phyloP scores from a whole-genome alignment of 179 eudicot genomes.

The Kewa caespitosa region DNA sequence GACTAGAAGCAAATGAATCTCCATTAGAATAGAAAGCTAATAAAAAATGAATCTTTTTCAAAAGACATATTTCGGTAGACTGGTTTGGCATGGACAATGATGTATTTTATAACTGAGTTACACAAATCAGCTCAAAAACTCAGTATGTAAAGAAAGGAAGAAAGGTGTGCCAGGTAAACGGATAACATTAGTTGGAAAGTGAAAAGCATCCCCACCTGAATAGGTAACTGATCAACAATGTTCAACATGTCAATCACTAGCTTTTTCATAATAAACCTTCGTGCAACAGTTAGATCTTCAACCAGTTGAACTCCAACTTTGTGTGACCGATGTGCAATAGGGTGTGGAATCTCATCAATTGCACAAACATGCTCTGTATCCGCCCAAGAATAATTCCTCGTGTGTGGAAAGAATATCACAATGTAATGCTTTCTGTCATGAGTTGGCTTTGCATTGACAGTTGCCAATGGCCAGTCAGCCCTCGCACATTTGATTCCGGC shows the following conservation, averaged over 20 bases:
- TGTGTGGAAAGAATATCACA: slow-evolving; percentile 83
- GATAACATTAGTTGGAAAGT: no score
- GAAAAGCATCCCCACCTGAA: slow-evolving; percentile 49
- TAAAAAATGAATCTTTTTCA: neutral
- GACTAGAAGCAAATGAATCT: slow-evolving; percentile 47
- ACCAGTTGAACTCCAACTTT: slow-evolving; percentile 74
- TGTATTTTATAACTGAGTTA: no score
- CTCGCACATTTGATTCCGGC: slow-evolving; percentile 89
- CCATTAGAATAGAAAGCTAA: slow-evolving; percentile 17
- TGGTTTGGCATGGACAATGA: no score
- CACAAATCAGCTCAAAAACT: no score
- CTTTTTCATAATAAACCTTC: slow-evolving; percentile 77
- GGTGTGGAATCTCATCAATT: slow-evolving; percentile 74
- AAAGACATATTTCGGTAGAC: no score
- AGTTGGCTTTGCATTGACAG: slow-evolving; percentile 88
- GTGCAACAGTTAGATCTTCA: slow-evolving; percentile 86
- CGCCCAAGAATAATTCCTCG: slow-evolving; percentile 85
- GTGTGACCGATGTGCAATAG: slow-evolving; percentile 76
- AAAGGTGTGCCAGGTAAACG: no score
- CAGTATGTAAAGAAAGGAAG: no score
- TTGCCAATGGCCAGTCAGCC: slow-evolving; percentile 91
- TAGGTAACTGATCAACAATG: slow-evolving; percentile 71
- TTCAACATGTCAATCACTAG: slow-evolving; percentile 72
- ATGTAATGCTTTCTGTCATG: slow-evolving; percentile 80
- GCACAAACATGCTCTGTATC: slow-evolving; percentile 83